Evolutionary conservation across 768 basidiomycete genomes (phyloP).

Genomic region (Strobilomyces echinocephalus): DNA sequence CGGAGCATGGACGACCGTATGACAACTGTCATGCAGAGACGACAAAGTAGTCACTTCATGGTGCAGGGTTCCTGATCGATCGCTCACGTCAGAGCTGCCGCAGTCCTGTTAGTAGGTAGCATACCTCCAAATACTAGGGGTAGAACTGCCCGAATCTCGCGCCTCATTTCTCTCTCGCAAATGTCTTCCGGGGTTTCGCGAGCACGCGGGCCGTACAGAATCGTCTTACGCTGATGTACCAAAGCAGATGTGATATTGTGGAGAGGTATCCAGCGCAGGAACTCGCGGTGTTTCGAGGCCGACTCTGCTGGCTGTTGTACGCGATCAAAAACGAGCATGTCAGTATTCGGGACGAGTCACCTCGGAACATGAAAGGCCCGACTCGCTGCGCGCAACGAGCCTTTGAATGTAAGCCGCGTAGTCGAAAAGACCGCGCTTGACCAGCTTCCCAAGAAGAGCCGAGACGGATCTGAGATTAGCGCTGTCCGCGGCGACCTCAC

Average conservation of each 20-base stretch:
- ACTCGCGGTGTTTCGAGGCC: constrained; percentile 61
- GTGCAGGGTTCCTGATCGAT: constrained; percentile 30
- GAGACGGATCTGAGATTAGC: constrained; percentile 58
- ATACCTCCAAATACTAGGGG: constrained; percentile 69
- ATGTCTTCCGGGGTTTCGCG: constrained; percentile 68
- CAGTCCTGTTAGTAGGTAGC: not conserved
- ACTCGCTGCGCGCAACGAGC: constrained; percentile 74
- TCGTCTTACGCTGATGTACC: constrained; percentile 62
- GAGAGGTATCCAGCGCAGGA: constrained; percentile 70
- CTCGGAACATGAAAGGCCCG: constrained; percentile 49
- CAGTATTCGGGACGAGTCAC: constrained; percentile 30
- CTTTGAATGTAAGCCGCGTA: constrained; percentile 74
- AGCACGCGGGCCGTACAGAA: constrained; percentile 62
- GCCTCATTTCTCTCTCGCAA: constrained; percentile 66
- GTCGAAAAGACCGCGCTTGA: constrained; percentile 66
- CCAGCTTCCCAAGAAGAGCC: constrained; percentile 66
- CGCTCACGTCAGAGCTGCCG: constrained; percentile 6
- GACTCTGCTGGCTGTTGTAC: constrained; percentile 6
- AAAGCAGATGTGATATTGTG: constrained; percentile 55
- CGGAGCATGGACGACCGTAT: constrained; percentile 46
- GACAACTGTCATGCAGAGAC: constrained; percentile 41
- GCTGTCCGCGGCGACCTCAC: constrained; percentile 52
- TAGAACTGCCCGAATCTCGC: constrained; percentile 58
- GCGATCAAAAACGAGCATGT: not conserved
- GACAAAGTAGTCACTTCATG: constrained; percentile 33